A percentile compares a stretch with the other conserved stretches of the same genome.
Conservation (phyloP, 352 stramenopile species). For the Bremia lactucae region DNA sequence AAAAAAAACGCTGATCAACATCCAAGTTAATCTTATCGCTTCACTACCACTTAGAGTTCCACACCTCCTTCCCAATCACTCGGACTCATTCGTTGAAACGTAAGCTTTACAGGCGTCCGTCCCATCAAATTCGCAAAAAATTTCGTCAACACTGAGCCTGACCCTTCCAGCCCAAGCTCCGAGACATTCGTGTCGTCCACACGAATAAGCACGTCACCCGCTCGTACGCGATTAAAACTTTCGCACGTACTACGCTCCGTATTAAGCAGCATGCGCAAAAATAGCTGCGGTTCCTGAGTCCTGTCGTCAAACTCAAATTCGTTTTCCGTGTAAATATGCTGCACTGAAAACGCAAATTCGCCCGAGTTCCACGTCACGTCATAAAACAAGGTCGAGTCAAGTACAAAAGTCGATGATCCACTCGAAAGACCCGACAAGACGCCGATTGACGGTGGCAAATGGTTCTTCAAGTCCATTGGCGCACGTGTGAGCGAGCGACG, state of each 20-base stretch:
- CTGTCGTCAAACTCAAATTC: conserved; percentile 30
- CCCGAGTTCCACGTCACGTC: conserved; percentile 46
- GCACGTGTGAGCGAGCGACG: conserved; percentile 34
- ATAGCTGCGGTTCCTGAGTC: conserved; percentile 31
- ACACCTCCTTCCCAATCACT: conserved; percentile 66
- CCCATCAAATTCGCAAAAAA: conserved; percentile 50
- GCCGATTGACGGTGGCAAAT: conserved; percentile 49
- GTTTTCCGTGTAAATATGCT: conserved; percentile 49
- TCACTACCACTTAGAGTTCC: conserved; percentile 47
- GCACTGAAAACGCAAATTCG: conserved; percentile 68
- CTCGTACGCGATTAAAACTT: conserved; percentile 47
- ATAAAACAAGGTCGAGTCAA: conserved; percentile 46
- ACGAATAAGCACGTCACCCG: conserved; percentile 55
- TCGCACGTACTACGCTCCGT: conserved; percentile 58
- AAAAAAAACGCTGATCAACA: too few species aligned
- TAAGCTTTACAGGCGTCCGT: conserved; percentile 45
- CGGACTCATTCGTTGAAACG: conserved; percentile 56
- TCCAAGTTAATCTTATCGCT: too few species aligned
- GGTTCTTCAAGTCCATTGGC: conserved; percentile 38
- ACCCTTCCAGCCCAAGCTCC: conserved; percentile 48
- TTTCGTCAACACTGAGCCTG: conserved; percentile 46
- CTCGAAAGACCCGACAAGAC: conserved; percentile 48
- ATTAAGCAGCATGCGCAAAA: conserved; percentile 64
- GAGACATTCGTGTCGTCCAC: conserved; percentile 46
- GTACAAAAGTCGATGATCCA: conserved; percentile 43